Conservation (phyloP, 768 basidiomycete species). For the Leccinum subtestaceum region DNA sequence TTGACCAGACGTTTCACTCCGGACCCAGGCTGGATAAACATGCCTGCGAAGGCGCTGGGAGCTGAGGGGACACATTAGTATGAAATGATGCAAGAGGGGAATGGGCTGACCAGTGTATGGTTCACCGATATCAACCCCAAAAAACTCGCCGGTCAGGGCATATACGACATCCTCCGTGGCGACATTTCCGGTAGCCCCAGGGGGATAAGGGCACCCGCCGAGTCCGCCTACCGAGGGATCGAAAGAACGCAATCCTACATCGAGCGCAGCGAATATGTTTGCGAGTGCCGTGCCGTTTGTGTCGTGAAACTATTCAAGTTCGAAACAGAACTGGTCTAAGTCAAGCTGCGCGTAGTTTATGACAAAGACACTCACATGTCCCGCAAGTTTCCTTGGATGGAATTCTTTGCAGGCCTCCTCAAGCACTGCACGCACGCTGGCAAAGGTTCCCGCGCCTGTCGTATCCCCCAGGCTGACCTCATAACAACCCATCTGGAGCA, state of each 20-base stretch:
- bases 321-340: no score
- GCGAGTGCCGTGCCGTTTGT: conserved; percentile 82
- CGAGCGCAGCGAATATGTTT: conserved; percentile 69
- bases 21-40: no score
- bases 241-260: conserved; percentile 74
- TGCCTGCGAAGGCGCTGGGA: no score
- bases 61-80: no score
- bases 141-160: conserved; percentile 61
- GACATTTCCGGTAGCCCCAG: conserved; percentile 86
- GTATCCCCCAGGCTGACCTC: conserved; percentile 93
- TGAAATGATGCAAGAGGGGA: not conserved
- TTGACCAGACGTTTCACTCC: conserved; percentile 30
- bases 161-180: conserved; percentile 76
- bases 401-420: conserved; percentile 64
- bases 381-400: conserved; percentile 69
- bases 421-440: conserved; percentile 63
- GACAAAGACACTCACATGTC: conserved; percentile 41
- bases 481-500: conserved; percentile 91
- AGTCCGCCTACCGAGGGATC: conserved; percentile 86
- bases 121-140: conserved; percentile 50
- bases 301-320: conserved; percentile 79
- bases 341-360: no score
- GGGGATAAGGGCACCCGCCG: no score
- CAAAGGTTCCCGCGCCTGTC: conserved; percentile 80
- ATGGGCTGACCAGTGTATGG: conserved; percentile 13